Conservation (phyloP, 1,284 basidiomycete species). For the Porogramme epimiltina region DNA sequence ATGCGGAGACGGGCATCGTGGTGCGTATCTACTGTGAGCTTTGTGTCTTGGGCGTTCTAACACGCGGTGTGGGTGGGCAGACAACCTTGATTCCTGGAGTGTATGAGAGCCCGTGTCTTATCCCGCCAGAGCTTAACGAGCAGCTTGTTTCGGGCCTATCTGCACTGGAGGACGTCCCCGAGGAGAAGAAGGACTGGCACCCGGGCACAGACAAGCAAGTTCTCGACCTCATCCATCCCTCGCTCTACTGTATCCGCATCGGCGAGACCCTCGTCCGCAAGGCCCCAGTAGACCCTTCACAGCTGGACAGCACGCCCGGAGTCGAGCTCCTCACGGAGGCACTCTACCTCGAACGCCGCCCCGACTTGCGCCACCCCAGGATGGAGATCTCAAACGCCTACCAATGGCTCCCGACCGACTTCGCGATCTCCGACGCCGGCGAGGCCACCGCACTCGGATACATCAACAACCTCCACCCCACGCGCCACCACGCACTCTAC, state of each 20-base stretch:
- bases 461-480: conserved; percentile 13
- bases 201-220: conserved; percentile 4
- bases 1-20: conserved; percentile 24
- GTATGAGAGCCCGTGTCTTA: not conserved
- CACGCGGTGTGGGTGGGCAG: too few species aligned
- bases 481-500: conserved; percentile 1
- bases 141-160: not conserved
- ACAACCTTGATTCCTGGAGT: not conserved
- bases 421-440: conserved; percentile 5
- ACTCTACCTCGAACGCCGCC: too few species aligned
- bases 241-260: conserved; percentile 7
- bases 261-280: not conserved
- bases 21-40: conserved; percentile 6
- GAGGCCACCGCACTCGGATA: not conserved
- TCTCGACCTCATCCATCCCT: conserved; percentile 9
- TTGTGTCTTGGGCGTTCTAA: not conserved
- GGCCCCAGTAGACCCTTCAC: not conserved
- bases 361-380: too few species aligned
- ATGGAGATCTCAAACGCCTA: not conserved
- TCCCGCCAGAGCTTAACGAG: not conserved
- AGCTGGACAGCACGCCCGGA: too few species aligned
- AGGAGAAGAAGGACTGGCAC: conserved; percentile 8
- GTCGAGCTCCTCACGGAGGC: not conserved
- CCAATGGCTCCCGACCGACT: conserved; percentile 13
- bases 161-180: conserved; percentile 2